Conservation (phyloP, 805 yeast genomes). For the Wickerhamiella slavikovae region DNA sequence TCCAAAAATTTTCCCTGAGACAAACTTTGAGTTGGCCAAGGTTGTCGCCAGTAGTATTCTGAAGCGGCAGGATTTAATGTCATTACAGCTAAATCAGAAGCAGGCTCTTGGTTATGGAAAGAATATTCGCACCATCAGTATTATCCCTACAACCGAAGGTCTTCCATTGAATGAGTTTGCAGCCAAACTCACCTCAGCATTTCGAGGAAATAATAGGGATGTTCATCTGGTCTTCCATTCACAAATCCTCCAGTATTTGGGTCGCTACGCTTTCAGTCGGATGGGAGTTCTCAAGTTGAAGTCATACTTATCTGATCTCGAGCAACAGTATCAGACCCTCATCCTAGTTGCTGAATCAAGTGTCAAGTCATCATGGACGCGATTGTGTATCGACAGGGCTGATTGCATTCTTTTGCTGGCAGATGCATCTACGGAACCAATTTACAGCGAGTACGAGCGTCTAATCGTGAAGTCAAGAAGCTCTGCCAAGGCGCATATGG, state of each 20-base stretch:
- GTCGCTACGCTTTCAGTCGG: conserved; percentile 82
- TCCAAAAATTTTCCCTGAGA: conserved; percentile 67
- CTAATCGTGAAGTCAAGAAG: conserved; percentile 54
- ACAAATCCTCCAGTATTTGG: conserved; percentile 56
- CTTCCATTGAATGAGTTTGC: conserved; percentile 83
- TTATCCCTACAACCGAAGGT: conserved; percentile 60
- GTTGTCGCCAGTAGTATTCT: conserved; percentile 41
- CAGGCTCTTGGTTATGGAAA: conserved; percentile 17
- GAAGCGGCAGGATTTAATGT: no score
- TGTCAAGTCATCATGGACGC: conserved; percentile 71
- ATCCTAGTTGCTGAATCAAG: conserved; percentile 78
- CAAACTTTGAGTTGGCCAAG: conserved; percentile 75
- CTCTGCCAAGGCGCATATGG: conserved; percentile 71
- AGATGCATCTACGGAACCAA: conserved; percentile 53
- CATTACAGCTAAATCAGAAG: not conserved
- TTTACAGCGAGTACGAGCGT: conserved; percentile 71
- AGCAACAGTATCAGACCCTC: conserved; percentile 73
- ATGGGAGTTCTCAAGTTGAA: conserved; percentile 68
- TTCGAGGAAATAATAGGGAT: conserved; percentile 47
- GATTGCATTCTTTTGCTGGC: conserved; percentile 84
- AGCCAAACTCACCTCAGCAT: conserved; percentile 43
- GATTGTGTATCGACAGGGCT: conserved; percentile 83
- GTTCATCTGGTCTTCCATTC: conserved; percentile 74
- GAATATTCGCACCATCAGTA: conserved; percentile 60
- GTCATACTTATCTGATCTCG: conserved; percentile 78